Evolutionary conservation across 2,329 filamentous ascomycete genomes (phyloP).

Genomic region (Xylariaceae sp.): DNA sequence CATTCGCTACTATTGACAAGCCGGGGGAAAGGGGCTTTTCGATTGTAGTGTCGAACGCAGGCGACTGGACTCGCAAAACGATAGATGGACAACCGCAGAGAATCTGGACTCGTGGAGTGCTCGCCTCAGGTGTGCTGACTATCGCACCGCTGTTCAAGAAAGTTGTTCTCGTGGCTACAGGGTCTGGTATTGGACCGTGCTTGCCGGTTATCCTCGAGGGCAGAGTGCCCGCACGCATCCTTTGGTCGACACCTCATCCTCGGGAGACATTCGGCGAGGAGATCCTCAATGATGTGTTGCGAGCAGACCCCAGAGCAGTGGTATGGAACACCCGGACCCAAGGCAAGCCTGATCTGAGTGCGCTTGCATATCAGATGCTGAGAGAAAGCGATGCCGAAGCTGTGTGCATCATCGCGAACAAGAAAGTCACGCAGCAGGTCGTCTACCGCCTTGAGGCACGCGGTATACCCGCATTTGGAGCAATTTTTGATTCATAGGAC

Average conservation of each 20-base stretch:
- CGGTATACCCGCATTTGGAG: slow-evolving; percentile 63
- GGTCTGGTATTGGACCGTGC: slow-evolving; percentile 64
- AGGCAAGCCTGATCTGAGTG: slow-evolving; percentile 53
- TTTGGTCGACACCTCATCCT: slow-evolving; percentile 64
- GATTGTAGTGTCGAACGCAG: slow-evolving; percentile 64
- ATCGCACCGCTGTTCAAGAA: slow-evolving; percentile 61
- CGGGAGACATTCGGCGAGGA: slow-evolving; percentile 55
- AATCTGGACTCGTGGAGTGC: slow-evolving; percentile 64
- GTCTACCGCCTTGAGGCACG: slow-evolving; percentile 63
- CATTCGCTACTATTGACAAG: slow-evolving; percentile 64
- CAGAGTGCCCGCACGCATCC: slow-evolving; percentile 53
- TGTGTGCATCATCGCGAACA: slow-evolving; percentile 69
- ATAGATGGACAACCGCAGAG: slow-evolving; percentile 56
- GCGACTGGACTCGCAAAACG: slow-evolving; percentile 65
- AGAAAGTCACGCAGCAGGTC: slow-evolving; percentile 59
- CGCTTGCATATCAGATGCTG: slow-evolving; percentile 47
- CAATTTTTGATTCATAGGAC: slow-evolving; percentile 49
- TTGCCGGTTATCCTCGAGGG: slow-evolving; percentile 17
- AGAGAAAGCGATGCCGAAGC: slow-evolving; percentile 58
- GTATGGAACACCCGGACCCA: slow-evolving; percentile 60
- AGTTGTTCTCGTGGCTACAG: slow-evolving; percentile 63
- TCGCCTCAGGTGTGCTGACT: slow-evolving; percentile 62
- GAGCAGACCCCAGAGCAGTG: slow-evolving; percentile 55
- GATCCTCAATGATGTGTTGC: slow-evolving; percentile 50
- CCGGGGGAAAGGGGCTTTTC: slow-evolving; percentile 51